Evolutionary conservation across 2,329 filamentous ascomycete genomes (phyloP).

Genomic region (Cytospora leucostoma): DNA sequence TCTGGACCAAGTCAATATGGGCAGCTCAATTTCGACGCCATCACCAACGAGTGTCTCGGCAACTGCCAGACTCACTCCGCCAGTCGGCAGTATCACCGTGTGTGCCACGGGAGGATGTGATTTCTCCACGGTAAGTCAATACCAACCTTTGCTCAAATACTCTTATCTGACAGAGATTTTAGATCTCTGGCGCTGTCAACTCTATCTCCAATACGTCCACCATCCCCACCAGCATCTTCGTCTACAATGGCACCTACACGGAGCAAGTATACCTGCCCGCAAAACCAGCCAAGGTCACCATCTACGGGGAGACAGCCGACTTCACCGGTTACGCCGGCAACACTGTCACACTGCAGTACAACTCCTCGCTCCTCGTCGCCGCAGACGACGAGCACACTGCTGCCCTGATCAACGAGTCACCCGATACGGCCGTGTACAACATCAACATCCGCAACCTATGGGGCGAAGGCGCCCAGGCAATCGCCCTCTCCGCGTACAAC

Average conservation of each 20-base stretch:
- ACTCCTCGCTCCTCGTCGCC: slow-evolving; percentile 2
- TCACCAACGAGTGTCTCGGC: background rate
- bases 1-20: slow-evolving; percentile 13
- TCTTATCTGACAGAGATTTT: background rate
- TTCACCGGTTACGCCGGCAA: slow-evolving; percentile 50
- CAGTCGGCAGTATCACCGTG: slow-evolving; percentile 19
- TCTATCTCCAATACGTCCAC: slow-evolving; percentile 21
- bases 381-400: slow-evolving; percentile 36
- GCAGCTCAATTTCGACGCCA: slow-evolving; percentile 4
- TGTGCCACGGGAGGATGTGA: slow-evolving; percentile 20
- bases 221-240: slow-evolving; percentile 13
- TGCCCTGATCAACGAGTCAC: slow-evolving; percentile 47
- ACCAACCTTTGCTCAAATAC: background rate
- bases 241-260: slow-evolving; percentile 51
- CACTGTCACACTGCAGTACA: slow-evolving; percentile 36
- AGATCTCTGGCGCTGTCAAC: slow-evolving; percentile 20
- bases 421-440: slow-evolving; percentile 55
- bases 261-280: slow-evolving; percentile 57
- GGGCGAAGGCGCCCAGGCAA: slow-evolving; percentile 50
- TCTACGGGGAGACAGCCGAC: slow-evolving; percentile 55
- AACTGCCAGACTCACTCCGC: slow-evolving; percentile 9
- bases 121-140: slow-evolving; percentile 9
- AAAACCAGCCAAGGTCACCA: slow-evolving; percentile 49
- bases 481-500: slow-evolving; percentile 54
- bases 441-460: slow-evolving; percentile 55